Evolutionary conservation across 371 early-diverging fungal species (phyloP).

Genomic region (Parasitella parasitica): DNA sequence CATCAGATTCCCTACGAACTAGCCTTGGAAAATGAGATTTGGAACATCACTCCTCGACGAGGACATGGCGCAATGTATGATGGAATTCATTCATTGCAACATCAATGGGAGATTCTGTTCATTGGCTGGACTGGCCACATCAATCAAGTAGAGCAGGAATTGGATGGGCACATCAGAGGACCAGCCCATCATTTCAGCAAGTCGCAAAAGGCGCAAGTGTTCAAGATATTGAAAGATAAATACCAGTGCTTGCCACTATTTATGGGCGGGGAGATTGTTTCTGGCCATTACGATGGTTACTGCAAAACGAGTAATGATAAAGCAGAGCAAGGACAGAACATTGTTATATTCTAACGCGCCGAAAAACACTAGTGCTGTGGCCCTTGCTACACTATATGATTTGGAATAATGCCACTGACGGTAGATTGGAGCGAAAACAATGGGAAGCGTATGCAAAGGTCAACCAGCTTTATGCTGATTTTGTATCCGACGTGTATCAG

Average conservation of each 20-base stretch:
- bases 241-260: slow-evolving; percentile 75
- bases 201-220: slow-evolving; percentile 24
- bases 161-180: slow-evolving; percentile 10
- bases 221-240: slow-evolving; percentile 41
- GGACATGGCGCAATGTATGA: slow-evolving; percentile 78
- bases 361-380: slow-evolving; percentile 94
- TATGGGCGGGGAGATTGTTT: slow-evolving; percentile 66
- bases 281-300: slow-evolving; percentile 85
- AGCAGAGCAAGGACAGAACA: too few species aligned
- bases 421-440: slow-evolving; percentile 64
- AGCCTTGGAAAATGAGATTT: neutral
- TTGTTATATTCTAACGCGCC: too few species aligned
- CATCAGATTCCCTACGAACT: slow-evolving; percentile 23
- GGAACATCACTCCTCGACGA: slow-evolving; percentile 42
- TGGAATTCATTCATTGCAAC: slow-evolving; percentile 61
- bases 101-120: slow-evolving; percentile 50
- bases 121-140: slow-evolving; percentile 68
- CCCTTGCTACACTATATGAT: slow-evolving; percentile 97
- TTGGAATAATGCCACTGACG: slow-evolving; percentile 81
- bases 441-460: slow-evolving; percentile 89
- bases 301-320: slow-evolving; percentile 74
- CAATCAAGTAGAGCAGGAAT: neutral
- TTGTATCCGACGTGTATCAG: slow-evolving; percentile 69
- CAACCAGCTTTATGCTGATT: slow-evolving; percentile 86
- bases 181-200: neutral